phyloP scores from a whole-genome alignment of 2,329 filamentous ascomycete species.

The Colletotrichum australisinense region DNA sequence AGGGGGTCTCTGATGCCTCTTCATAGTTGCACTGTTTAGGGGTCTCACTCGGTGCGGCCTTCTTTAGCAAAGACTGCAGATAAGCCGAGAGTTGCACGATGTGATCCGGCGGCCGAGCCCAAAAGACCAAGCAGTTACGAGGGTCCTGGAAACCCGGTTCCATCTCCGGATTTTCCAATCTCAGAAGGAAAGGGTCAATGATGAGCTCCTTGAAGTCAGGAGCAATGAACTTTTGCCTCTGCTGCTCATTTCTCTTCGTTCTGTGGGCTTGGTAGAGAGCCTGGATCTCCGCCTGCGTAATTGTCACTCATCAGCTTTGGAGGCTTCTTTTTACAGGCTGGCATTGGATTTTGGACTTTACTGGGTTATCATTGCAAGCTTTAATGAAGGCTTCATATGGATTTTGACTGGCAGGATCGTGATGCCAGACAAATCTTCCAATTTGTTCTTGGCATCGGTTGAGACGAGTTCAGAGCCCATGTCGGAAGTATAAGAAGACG shows the following conservation, averaged over 20 bases:
- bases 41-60: conserved; percentile 75
- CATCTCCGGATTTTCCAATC: conserved; percentile 71
- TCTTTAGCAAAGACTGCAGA: conserved; percentile 75
- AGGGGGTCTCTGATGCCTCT: not conserved
- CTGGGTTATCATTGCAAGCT: conserved; percentile 73
- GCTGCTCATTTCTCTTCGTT: conserved; percentile 78
- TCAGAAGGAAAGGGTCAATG: conserved; percentile 80
- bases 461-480: conserved; percentile 52
- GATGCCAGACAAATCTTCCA: conserved; percentile 66
- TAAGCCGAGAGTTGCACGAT: conserved; percentile 74
- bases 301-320: not conserved
- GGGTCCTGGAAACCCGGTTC: conserved; percentile 79
- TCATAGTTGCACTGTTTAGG: not conserved
- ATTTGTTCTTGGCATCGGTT: conserved; percentile 59
- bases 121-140: conserved; percentile 87
- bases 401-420: conserved; percentile 69
- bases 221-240: conserved; percentile 78
- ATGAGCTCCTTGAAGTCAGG: conserved; percentile 75
- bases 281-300: conserved; percentile 72
- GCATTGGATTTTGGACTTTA: conserved; percentile 52
- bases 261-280: conserved; percentile 80
- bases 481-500: not conserved
- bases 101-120: conserved; percentile 83
- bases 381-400: conserved; percentile 81
- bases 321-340: too few relatives aligned